Evolutionary conservation across 202 grass and related monocot genomes (phyloP), one percentile per base, ranked within the genome.

Genomic region (Bolboschoenoplectus hybrid): DNA sequence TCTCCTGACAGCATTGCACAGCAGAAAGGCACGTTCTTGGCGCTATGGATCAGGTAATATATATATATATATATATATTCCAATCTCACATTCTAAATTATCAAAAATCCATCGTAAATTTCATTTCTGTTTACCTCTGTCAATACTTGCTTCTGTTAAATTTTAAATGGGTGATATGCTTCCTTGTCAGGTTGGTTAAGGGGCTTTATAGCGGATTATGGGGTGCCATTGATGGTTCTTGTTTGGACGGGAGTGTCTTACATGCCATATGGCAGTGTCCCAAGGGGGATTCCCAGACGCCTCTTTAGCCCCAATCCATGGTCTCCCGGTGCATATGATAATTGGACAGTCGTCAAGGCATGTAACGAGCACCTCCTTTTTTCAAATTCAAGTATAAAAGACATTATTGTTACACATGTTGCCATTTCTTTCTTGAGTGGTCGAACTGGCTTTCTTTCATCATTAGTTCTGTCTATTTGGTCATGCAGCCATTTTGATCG

Each of bases 261-360:
- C 82, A 93, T 94, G 58, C 94, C 97, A 20, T 86, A 85, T 38
- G 84, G 87, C 12, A 89, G 73, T 62, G 89, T 99, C 10, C 97
- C 97, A 14, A 88, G 91, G 81, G 97, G 94, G 43, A 99, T 99
- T 81, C 97, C 97, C 0, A 82, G 94, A 11, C 97, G 97, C 70
- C 94, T 99, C 41, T 97, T 97, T 80, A 99, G 97, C 62, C 97
- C 97, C 35, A 97, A 99, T 85, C 97, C 97, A 35, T 99, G 97
- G 97, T 99, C 97, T 16, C 92, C 97, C 71, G 93, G 97, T 78
- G 97, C 97, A 51, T 99, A 97, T 80, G 91, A 86, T 52, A 99
- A 99, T 75, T 99, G 97, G 93, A 97, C 93, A 38, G 93, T 99
- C 67, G 84, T 97, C 77, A 93, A 93, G 97, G 97, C 93, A 86